Evolutionary conservation across 805 yeast species (phyloP), one percentile per base, ranked within the genome.

Genomic region (Candida awuae): DNA sequence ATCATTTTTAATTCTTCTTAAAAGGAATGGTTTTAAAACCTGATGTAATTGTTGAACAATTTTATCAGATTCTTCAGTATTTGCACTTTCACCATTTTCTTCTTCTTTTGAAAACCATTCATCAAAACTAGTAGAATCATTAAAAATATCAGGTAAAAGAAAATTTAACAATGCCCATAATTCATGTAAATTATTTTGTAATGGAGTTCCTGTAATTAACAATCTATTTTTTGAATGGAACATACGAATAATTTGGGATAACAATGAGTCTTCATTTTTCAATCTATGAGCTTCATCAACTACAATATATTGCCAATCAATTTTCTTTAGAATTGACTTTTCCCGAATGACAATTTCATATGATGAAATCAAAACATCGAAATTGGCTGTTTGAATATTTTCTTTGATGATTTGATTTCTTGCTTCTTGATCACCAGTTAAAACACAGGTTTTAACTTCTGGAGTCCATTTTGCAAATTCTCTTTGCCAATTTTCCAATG

Each of bases 281-380:
- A 83, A 77, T 62, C 92, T 67, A 56, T 83, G 94, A 4, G 90
- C 92, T 60, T 83, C 94, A 59, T 83, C 94, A 45, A 83, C 79
- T 16, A 82, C 67, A 35, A 83, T 77, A 54, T 83, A 83, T 53
- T 79, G 76, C 90, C 92, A 83, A 42, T 68, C 70, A 48, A 83
- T 73, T 53, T 81, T 83, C 42, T 59, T 70, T 51, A 83, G 71
- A 2, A 76, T 61, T 0, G 86, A 61, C 53, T 83, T 83, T 55
- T 83, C 92, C 50, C 76, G 71, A 38, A 83, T 82, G 20, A 83
- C 83, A 45, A 82, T 80, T 56, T 83, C 92, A 53, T 79, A 83
- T 4, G 88, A 80, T 0, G 84, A 72, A 35, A 80, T 67, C 3
- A 78, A 70, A 14, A 83, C 84, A 50, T 83, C 90, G 53, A 83